These are phyloP conservation scores for Trichosporon faecale DNA, from an alignment of 1,284 basidiomycete species.

Conservation along the genomic window DNA sequence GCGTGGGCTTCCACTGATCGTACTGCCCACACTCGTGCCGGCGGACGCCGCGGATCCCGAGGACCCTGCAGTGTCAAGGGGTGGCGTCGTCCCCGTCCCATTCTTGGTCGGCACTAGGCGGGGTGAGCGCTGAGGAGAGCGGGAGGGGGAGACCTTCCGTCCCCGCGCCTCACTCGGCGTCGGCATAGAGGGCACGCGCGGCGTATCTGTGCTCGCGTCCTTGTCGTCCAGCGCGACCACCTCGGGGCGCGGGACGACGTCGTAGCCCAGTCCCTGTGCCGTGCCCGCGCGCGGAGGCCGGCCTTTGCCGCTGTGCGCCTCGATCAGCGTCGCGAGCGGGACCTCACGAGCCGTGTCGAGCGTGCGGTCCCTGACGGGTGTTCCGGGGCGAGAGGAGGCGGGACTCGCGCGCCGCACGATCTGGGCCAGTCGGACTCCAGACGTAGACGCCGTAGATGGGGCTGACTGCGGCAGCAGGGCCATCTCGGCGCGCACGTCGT, in stretches of 20 bases:
- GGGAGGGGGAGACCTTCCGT: slow-evolving; percentile 17
- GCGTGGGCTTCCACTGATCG: slow-evolving; percentile 25
- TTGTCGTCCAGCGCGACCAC: slow-evolving; percentile 35
- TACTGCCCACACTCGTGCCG: neutral
- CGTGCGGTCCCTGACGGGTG: neutral
- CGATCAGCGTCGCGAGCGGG: slow-evolving; percentile 29
- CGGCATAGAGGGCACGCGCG: slow-evolving; percentile 1
- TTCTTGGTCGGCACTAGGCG: neutral
- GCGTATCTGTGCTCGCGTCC: neutral
- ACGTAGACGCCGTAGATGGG: neutral
- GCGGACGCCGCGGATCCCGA: too few species aligned
- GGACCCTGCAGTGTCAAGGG: too few species aligned
- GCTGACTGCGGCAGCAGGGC: slow-evolving; percentile 24
- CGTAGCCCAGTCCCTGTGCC: slow-evolving; percentile 44
- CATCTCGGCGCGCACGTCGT: slow-evolving; percentile 41
- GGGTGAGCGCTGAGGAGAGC: neutral
- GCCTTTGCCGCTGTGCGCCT: slow-evolving; percentile 27
- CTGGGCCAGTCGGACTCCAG: neutral
- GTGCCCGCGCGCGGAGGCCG: slow-evolving; percentile 42
- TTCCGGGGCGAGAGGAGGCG: neutral
- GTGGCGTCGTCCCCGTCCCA: neutral
- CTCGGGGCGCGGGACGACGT: slow-evolving; percentile 41
- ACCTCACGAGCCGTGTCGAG: slow-evolving; percentile 7
- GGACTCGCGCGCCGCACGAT: neutral
- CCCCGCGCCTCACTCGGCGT: slow-evolving; percentile 13